Evolutionary conservation across 2,329 filamentous ascomycete species (phyloP).

Genomic region (Teratosphaeria destructans): DNA sequence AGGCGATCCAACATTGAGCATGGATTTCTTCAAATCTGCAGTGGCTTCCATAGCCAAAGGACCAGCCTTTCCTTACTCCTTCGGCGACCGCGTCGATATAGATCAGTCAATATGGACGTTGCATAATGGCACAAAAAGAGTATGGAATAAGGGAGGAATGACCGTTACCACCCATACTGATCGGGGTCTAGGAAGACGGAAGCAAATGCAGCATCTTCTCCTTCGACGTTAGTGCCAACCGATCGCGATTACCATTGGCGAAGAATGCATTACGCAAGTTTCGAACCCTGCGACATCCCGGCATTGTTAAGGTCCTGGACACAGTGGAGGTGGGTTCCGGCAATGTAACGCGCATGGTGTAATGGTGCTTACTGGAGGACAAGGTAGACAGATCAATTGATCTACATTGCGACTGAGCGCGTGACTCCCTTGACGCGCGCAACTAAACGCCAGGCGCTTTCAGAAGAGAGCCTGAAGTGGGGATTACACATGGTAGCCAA

Average conservation of each 20-base stretch:
- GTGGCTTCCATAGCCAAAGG: conserved; percentile 95
- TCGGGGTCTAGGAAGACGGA: conserved; percentile 64
- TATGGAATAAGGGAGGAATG: conserved; percentile 31
- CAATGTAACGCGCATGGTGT: background rate
- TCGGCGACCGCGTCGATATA: conserved; percentile 85
- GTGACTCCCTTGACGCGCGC: conserved; percentile 82
- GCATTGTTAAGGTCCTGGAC: conserved; percentile 87
- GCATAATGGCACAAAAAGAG: conserved; percentile 85
- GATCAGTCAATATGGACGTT: conserved; percentile 95
- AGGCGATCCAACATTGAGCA: conserved; percentile 30
- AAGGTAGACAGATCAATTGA: conserved; percentile 75
- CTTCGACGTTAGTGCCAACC: conserved; percentile 78
- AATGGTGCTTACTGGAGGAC: conserved; percentile 23
- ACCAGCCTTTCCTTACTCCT: conserved; percentile 81
- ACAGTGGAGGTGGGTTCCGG: conserved; percentile 67
- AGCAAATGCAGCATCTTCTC: conserved; percentile 94
- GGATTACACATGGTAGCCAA: conserved; percentile 78
- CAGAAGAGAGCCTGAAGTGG: conserved; percentile 93
- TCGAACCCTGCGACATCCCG: conserved; percentile 84
- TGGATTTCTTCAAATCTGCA: conserved; percentile 98
- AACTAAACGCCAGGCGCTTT: conserved; percentile 75
- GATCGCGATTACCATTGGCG: conserved; percentile 70
- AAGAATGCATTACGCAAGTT: conserved; percentile 91
- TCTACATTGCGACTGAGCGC: conserved; percentile 92
- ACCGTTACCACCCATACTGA: background rate